Percentiles rank a stretch among this genome's conserved stretches.
Conservation (phyloP, 768 basidiomycete genomes). For the Pulveroboletus frians region DNA sequence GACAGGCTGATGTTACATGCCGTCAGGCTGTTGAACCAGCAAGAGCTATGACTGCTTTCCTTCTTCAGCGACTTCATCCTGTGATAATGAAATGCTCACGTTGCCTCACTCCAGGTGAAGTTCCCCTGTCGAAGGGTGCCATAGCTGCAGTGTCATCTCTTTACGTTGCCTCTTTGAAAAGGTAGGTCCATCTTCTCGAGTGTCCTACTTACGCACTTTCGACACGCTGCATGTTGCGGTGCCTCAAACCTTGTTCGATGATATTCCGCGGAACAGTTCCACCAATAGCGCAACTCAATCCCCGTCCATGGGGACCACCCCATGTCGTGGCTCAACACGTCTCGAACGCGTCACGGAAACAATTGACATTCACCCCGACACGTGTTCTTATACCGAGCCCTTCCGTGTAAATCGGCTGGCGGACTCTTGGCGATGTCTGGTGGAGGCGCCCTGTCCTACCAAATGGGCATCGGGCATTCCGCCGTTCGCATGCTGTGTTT, state of each 20-base stretch:
- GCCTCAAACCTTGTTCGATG: constrained; percentile 12
- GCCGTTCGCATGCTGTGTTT: background rate
- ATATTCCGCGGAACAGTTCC: constrained; percentile 15
- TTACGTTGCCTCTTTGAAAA: constrained; percentile 10
- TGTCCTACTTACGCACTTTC: constrained; percentile 11
- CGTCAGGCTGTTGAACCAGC: background rate
- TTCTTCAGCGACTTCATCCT: constrained; percentile 9
- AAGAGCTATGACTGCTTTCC: background rate
- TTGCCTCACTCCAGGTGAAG: constrained; percentile 1
- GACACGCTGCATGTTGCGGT: constrained; percentile 9
- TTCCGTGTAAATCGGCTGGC: constrained; percentile 2
- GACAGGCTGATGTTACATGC: constrained; percentile 1
- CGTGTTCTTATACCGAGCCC: constrained; percentile 3
- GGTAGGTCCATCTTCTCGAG: constrained; percentile 4
- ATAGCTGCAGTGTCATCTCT: constrained; percentile 7
- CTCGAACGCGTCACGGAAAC: background rate
- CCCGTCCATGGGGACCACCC: background rate
- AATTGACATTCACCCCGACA: constrained; percentile 2
- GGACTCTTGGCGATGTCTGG: background rate
- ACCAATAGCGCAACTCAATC: constrained; percentile 4
- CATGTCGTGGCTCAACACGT: background rate
- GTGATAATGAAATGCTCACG: constrained; percentile 9
- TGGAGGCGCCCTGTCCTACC: background rate
- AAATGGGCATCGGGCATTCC: constrained; percentile 3
- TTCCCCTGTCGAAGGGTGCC: constrained; percentile 1